Evolutionary conservation across 192 early-diverging fungal species (phyloP), one percentile per base, ranked within the genome.

Genomic region (Entrophospora sp.): DNA sequence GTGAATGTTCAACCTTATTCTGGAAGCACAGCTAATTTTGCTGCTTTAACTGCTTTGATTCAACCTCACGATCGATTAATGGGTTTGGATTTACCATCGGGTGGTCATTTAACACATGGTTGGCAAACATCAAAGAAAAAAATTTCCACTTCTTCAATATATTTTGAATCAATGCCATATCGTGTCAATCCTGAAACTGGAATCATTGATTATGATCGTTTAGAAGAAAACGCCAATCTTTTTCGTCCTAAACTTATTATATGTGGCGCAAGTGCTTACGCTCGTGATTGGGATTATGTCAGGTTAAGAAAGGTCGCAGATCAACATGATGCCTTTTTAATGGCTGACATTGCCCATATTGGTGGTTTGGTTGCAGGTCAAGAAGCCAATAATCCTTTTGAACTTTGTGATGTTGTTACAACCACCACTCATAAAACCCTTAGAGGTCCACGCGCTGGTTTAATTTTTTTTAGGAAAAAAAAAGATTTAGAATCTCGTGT

Each of bases 1-100:
- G 97, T 98, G 72, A 99, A 99, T 69, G 97, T 99, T 45, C 97
- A 99, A 83, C 91, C 97, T 52, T 99, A 99, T 87, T 99, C 97
- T 69, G 97, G 94, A 49, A 88, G 86, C 40, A 98, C 97, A 43
- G 97, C 97, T 76, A 99, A 99, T 84, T 99, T 99, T 79, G 89
- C 93, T 28, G 95, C 93, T 40, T 83, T 97, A 65, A 99, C 96
- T 45, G 95, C 93, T 56, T 83, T 99, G 45, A 83, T 99, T 69
- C 76, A 87, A 69, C 97, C 97, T 25, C 92, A 95, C 59, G 97
- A 99, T 78, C 91, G 97, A 67, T 85, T 99, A 74, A 99, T 99
- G 97, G 97, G 97, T 68, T 85, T 99, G 62, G 95, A 98, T 61
- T 86, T 99, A 67, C 94, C 97, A n/a, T 98, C 94, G 25, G 97